Base-by-base conservation (phyloP, 164 flowering plant species). In the Platanus orientalis region DNA sequence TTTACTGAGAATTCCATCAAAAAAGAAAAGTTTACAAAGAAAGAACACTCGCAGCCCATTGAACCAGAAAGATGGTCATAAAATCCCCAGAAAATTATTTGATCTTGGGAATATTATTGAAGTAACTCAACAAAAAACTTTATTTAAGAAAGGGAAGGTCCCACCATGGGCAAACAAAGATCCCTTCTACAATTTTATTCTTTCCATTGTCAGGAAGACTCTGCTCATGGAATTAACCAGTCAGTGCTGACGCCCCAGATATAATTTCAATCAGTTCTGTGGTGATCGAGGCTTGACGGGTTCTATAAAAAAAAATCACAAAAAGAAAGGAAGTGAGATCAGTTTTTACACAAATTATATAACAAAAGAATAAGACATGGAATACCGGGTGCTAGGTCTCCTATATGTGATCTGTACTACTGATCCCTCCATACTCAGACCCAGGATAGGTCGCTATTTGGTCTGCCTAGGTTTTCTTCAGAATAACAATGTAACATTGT, bases 201-300 rank as follows among this genome's bases (percentile, higher is more conserved):
- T 45, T 45, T 34, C n/a, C n/a, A n/a, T n/a, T n/a, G 30, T 20
- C 54, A 29, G 25, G 20, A 5, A 14, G 23, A 19, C n/a, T 10
- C 34, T 16, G 16, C 4, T 24, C 45, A 45, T 20, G 56, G 36
- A 65, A 69, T 78, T 75, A 89, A 47, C 88, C 92, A 61, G 81
- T 81, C 60, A 92, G 78, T 58, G 96, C 98, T 23, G 96, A 79
- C 29, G 96, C 96, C 79, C 98, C 98, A 50, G 98, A 92, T 34
- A 92, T 92, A 74, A 92, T 92, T 80, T 92, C 98, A 65, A 63
- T 88, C 69, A 92, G 80, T 54, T 90, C 98, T 1, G 98, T 92
- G 58, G 98, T 92, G 78, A 92, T 92, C 2, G 96, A 75, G 60
- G 96, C 98, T 88, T 92, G 96, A 70, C 96, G 96, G 58, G 98